Conservation (phyloP, 805 yeast species). For the Ogataea zsoltii region DNA sequence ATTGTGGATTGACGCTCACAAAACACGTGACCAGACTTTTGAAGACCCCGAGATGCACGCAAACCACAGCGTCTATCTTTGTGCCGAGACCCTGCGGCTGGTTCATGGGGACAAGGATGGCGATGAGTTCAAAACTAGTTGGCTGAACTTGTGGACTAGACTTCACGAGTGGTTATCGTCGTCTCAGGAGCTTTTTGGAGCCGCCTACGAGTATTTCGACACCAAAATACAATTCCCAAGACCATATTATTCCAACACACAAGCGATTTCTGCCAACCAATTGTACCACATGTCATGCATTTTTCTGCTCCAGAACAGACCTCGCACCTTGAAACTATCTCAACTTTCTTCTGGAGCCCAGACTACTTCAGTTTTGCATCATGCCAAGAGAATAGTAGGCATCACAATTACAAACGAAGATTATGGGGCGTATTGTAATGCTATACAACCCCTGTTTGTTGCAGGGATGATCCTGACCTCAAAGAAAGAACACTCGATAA, state of each 20-base stretch:
- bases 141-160: slow-evolving; percentile 41
- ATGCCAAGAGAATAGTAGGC: slow-evolving; percentile 39
- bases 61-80: slow-evolving; percentile 40
- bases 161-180: slow-evolving; percentile 36
- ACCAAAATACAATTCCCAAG: slow-evolving; percentile 38
- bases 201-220: slow-evolving; percentile 33
- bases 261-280: slow-evolving; percentile 43
- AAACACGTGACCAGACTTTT: slow-evolving; percentile 6
- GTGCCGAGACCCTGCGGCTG: slow-evolving; percentile 38
- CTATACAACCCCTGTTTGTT: slow-evolving; percentile 30
- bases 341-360: slow-evolving; percentile 12
- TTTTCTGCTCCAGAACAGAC: slow-evolving; percentile 41
- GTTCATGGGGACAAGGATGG: slow-evolving; percentile 30
- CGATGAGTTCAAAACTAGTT: slow-evolving; percentile 34
- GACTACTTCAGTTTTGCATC: slow-evolving; percentile 33
- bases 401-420: slow-evolving; percentile 35
- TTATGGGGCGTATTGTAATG: slow-evolving; percentile 28
- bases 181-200: slow-evolving; percentile 33
- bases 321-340: slow-evolving; percentile 34
- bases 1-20: slow-evolving; percentile 34
- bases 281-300: slow-evolving; percentile 44
- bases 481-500: slow-evolving; percentile 25
- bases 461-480: slow-evolving; percentile 28
- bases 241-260: slow-evolving; percentile 39
- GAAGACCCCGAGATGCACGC: slow-evolving; percentile 35